Percentiles rank a stretch among this genome's conserved stretches.
phyloP scores from a whole-genome alignment of 83 land plant genomes.

The Picea mariana region DNA sequence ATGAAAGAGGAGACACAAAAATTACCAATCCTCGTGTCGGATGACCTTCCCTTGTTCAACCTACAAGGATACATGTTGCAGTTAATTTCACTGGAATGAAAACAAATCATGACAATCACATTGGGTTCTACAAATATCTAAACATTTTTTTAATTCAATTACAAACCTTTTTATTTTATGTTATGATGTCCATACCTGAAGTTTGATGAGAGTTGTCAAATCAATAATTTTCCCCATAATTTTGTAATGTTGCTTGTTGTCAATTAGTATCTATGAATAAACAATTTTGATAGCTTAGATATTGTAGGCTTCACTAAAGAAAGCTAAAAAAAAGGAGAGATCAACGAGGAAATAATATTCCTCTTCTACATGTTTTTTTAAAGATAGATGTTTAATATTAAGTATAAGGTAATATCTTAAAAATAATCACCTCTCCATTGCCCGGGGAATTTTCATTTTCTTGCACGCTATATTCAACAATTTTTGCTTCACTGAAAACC shows the following conservation, averaged over 20 bases:
- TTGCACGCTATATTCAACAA: conserved; percentile 70
- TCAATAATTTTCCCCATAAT: conserved; percentile 68
- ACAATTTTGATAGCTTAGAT: not conserved
- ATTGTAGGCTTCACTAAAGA: not conserved
- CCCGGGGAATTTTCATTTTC: conserved; percentile 64
- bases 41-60: conserved; percentile 69
- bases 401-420: not conserved
- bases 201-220: conserved; percentile 69
- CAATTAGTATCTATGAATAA: conserved; percentile 62
- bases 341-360: not conserved
- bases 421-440: conserved; percentile 58
- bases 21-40: conserved; percentile 79
- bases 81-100: no score
- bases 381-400: not conserved
- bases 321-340: not conserved
- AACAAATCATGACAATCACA: no score
- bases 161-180: not conserved
- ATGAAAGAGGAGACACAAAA: not conserved
- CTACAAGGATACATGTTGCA: conserved; percentile 2
- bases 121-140: conserved; percentile 11
- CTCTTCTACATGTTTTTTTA: not conserved
- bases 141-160: not conserved
- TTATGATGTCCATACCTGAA: conserved; percentile 32
- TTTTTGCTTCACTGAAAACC: conserved; percentile 80
- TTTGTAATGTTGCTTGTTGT: conserved; percentile 89